Percentiles rank a stretch among this genome's conserved stretches.
Conservation (phyloP, 139 green algal genomes). For the Dunaliella sp. region DNA sequence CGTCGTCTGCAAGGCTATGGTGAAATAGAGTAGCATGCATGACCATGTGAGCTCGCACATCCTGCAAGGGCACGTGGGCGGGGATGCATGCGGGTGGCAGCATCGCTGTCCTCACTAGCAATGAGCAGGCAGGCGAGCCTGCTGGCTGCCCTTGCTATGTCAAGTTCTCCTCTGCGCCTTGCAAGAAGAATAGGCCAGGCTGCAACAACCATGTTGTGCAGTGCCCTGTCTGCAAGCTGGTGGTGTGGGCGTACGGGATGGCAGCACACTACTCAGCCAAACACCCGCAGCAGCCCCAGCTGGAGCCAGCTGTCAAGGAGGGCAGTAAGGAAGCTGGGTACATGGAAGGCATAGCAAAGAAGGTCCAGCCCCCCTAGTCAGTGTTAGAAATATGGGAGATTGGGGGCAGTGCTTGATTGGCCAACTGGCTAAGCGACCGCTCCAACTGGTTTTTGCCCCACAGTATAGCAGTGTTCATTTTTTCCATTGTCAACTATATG, state of each 20-base stretch:
- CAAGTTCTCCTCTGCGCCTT: not conserved
- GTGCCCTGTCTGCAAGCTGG: not conserved
- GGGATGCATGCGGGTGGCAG: not conserved
- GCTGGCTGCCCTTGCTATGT: not conserved
- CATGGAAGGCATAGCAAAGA: too few relatives aligned
- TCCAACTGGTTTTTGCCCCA: too few relatives aligned
- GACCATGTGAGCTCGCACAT: not conserved
- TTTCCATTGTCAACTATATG: too few relatives aligned
- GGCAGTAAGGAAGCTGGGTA: too few relatives aligned
- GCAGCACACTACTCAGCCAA: not conserved
- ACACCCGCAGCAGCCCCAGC: not conserved
- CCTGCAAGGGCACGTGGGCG: not conserved
- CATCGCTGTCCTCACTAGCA: not conserved
- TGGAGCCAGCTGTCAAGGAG: too few relatives aligned
- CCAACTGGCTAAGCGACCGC: too few relatives aligned
- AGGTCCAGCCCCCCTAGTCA: too few relatives aligned
- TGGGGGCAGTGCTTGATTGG: too few relatives aligned
- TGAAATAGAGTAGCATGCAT: not conserved
- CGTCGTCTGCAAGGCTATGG: not conserved
- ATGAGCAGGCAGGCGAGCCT: not conserved
- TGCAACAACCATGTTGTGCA: not conserved
- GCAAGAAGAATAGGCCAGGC: not conserved
- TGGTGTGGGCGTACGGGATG: not conserved
- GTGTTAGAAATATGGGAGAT: too few relatives aligned
- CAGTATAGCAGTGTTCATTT: too few relatives aligned